Base-by-base conservation (phyloP, 805 yeast genomes). In the Candida quercuum region DNA sequence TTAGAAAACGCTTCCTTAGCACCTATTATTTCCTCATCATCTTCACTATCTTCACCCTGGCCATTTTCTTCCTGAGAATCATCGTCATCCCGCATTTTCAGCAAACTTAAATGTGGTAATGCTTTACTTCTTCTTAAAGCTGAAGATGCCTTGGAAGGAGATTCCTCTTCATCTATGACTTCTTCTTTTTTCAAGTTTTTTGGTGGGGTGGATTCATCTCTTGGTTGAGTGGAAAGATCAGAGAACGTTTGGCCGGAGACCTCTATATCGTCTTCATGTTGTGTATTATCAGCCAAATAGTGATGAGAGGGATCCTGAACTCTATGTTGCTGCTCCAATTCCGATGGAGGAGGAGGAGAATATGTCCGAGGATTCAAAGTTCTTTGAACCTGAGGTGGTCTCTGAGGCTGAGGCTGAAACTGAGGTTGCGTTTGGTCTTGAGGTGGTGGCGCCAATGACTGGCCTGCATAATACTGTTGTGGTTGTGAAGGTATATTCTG, bases 81-180 rank as follows among this genome's bases (percentile, higher is more conserved):
- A 10, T 48, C 51, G 23, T 51, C 53, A 25, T 47, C 55, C 20
- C 53, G 38, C 31, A 54, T 33, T 19, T 46, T 52, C 37, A 52
- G 23, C 5, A 52, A 22, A 38, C 50, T 51, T 21, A 54, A 35
- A 29, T 48, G 54, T 15, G 59, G 57, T 3, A 52, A 33, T 10
- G 41, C 56, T 27, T 43, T 46, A n/a, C 41, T 47, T 35, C 57
- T 41, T 15, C n/a, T n/a, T n/a, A n/a, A n/a, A n/a, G n/a, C n/a
- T n/a, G n/a, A n/a, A n/a, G 56, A 50, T 13, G 50, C 25, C 28
- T 45, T 53, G 3, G 56, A 50, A 16, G 56, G 58, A 1, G 56
- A 45, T 12, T 24, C 27, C 2, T 26, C 26, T 9, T 3, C n/a
- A 2, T 18, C 25, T 11, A 11, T 12, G 13, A n/a, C 26, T 22